phyloP scores from a whole-genome alignment of 306 rosid species.

The Lathyrus tuberosus region DNA sequence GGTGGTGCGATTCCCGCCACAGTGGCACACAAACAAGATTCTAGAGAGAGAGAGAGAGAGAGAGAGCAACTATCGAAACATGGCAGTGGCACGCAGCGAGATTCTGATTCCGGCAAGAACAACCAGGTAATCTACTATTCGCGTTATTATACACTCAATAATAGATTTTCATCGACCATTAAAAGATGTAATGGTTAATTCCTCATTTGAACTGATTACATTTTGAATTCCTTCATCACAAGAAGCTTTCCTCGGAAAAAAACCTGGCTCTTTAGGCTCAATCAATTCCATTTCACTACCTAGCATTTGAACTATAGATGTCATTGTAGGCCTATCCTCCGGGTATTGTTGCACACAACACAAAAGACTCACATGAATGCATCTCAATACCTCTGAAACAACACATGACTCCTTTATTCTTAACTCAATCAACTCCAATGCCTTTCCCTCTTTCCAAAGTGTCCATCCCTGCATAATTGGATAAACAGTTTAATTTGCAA shows the following conservation, averaged over 20 bases:
- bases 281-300: slow-evolving; percentile 44
- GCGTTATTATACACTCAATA: background rate
- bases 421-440: slow-evolving; percentile 44
- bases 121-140: background rate
- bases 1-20: too few relatives aligned
- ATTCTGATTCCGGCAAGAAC: background rate
- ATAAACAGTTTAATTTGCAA: background rate
- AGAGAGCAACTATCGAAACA: too few relatives aligned
- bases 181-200: slow-evolving; percentile 33
- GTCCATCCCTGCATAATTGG: slow-evolving; percentile 50
- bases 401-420: slow-evolving; percentile 34
- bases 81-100: background rate
- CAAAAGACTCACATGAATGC: slow-evolving; percentile 56
- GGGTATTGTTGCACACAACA: slow-evolving; percentile 63
- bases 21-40: too few relatives aligned
- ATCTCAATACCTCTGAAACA: slow-evolving; percentile 45
- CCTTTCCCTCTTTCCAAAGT: slow-evolving; percentile 49
- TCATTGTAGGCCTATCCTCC: slow-evolving; percentile 48
- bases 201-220: slow-evolving; percentile 39
- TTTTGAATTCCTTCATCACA: background rate
- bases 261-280: slow-evolving; percentile 59
- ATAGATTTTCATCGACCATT: slow-evolving; percentile 1
- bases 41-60: too few relatives aligned
- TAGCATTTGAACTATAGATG: slow-evolving; percentile 51
- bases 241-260: slow-evolving; percentile 6